Conservation (phyloP, 305 asterid genomes). For the Nicotiana rustica region DNA sequence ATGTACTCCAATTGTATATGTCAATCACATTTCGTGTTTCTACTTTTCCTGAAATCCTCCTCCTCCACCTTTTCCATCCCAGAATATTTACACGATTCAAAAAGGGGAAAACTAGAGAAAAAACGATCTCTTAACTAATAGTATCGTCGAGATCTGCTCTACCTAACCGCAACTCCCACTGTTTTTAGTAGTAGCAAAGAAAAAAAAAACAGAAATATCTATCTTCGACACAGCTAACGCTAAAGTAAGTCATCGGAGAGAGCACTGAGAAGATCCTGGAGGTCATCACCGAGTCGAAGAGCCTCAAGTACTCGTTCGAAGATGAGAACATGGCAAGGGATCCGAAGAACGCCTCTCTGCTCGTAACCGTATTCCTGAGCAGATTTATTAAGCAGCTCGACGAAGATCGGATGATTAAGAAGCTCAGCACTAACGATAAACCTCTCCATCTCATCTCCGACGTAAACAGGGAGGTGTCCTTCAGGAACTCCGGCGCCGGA, state of each 20-base stretch:
- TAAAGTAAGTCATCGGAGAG: conserved; percentile 47
- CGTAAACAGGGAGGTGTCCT: conserved; percentile 93
- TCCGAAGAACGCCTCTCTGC: conserved; percentile 86
- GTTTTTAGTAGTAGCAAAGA: neutral
- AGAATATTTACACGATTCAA: conserved; percentile 51
- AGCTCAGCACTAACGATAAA: conserved; percentile 86
- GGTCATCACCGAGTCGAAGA: conserved; percentile 56
- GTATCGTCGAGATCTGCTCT: conserved; percentile 40
- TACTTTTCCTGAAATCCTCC: conserved; percentile 49
- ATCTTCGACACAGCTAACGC: neutral
- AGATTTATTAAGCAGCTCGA: conserved; percentile 66
- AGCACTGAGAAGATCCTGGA: conserved; percentile 52
- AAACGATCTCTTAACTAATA: conserved; percentile 36
- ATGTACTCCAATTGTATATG: neutral
- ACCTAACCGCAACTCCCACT: conserved; percentile 19
- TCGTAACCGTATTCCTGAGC: conserved; percentile 94
- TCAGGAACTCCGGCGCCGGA: conserved; percentile 67
- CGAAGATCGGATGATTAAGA: conserved; percentile 83
- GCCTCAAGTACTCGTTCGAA: conserved; percentile 91
- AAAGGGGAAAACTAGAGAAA: conserved; percentile 22
- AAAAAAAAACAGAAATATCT: neutral
- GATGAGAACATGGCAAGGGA: conserved; percentile 85
- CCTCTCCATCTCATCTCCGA: conserved; percentile 96
- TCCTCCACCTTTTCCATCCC: conserved; percentile 46
- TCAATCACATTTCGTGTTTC: conserved; percentile 21